These are phyloP conservation scores for Spathaspora sp. DNA, from an alignment of 1,139 yeast species.

Conservation along the genomic window DNA sequence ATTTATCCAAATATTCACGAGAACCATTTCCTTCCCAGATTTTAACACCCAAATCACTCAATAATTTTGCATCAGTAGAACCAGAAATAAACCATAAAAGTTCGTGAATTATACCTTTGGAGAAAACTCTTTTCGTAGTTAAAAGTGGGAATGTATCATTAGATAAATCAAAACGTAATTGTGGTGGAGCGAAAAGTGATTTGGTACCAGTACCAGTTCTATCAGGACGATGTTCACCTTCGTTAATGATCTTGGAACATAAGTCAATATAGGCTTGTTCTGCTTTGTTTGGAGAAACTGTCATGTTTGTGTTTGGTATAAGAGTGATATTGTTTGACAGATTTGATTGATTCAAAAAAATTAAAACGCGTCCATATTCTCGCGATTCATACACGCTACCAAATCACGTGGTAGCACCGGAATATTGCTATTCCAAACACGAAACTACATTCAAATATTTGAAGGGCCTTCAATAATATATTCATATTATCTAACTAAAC, in stretches of 20 bases:
- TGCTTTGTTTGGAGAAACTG: slow-evolving; percentile 39
- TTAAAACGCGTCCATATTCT: not conserved
- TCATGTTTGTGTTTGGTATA: slow-evolving; percentile 18
- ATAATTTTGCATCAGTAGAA: slow-evolving; percentile 78
- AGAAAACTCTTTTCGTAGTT: slow-evolving; percentile 90
- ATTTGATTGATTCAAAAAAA: not conserved
- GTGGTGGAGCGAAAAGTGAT: slow-evolving; percentile 94
- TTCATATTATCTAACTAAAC: not conserved
- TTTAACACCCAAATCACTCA: slow-evolving; percentile 80
- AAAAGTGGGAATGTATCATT: slow-evolving; percentile 79
- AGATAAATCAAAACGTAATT: slow-evolving; percentile 74
- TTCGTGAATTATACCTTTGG: slow-evolving; percentile 86
- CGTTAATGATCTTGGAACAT: slow-evolving; percentile 69
- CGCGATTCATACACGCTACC: not conserved
- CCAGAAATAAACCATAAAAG: slow-evolving; percentile 92
- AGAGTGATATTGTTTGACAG: not conserved
- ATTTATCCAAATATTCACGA: slow-evolving; percentile 78
- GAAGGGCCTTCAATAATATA: not conserved
- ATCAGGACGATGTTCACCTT: slow-evolving; percentile 91
- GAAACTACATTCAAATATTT: not conserved
- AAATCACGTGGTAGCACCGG: not conserved
- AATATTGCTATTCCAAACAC: no score
- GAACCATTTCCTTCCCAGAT: slow-evolving; percentile 99
- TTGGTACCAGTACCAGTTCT: slow-evolving; percentile 96
- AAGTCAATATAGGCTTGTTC: slow-evolving; percentile 87